These are phyloP conservation scores for Aspergillus pseudoviridinutans DNA, from an alignment of 2,329 filamentous ascomycete genomes.

Conservation along the genomic window DNA sequence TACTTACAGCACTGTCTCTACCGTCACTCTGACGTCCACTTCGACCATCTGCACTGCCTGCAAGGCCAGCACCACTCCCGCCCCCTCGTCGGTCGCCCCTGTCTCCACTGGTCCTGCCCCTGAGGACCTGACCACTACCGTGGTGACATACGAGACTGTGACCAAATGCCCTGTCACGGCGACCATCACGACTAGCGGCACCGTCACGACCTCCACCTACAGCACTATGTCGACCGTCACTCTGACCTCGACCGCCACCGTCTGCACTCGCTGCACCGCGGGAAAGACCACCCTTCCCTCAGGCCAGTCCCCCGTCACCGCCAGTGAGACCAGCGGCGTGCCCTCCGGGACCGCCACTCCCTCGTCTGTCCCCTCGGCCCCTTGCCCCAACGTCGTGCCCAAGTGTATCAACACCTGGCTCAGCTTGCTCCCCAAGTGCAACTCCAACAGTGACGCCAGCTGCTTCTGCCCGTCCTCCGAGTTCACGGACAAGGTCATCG, in stretches of 20 bases:
- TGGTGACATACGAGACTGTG: slow-evolving; percentile 27
- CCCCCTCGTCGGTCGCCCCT: slow-evolving; percentile 9
- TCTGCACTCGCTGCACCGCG: slow-evolving; percentile 8
- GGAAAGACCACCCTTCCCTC: slow-evolving; percentile 1
- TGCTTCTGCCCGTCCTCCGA: slow-evolving; percentile 83
- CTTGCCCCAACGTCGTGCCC: slow-evolving; percentile 69
- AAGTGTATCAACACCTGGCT: slow-evolving; percentile 92
- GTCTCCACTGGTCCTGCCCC: slow-evolving; percentile 5
- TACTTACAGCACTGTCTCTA: slow-evolving; percentile 56
- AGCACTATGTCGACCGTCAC: slow-evolving; percentile 54
- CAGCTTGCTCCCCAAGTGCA: slow-evolving; percentile 63
- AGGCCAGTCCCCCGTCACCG: slow-evolving; percentile 3
- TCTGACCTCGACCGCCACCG: slow-evolving; percentile 20
- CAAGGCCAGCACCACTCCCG: slow-evolving; percentile 13
- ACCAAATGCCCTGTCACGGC: slow-evolving; percentile 32
- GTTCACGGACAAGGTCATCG: slow-evolving; percentile 75
- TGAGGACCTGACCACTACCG: slow-evolving; percentile 16
- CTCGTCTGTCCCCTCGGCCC: slow-evolving; percentile 27
- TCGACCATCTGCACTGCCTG: slow-evolving; percentile 23
- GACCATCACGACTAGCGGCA: slow-evolving; percentile 42
- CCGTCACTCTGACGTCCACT: slow-evolving; percentile 28
- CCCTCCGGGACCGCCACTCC: slow-evolving; percentile 12
- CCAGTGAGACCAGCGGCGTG: not conserved
- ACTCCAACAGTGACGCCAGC: slow-evolving; percentile 72
- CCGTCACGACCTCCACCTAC: slow-evolving; percentile 50